These are phyloP conservation scores for Ilyonectria destructans DNA, from an alignment of 2,329 filamentous ascomycete genomes.

Conservation along the genomic window DNA sequence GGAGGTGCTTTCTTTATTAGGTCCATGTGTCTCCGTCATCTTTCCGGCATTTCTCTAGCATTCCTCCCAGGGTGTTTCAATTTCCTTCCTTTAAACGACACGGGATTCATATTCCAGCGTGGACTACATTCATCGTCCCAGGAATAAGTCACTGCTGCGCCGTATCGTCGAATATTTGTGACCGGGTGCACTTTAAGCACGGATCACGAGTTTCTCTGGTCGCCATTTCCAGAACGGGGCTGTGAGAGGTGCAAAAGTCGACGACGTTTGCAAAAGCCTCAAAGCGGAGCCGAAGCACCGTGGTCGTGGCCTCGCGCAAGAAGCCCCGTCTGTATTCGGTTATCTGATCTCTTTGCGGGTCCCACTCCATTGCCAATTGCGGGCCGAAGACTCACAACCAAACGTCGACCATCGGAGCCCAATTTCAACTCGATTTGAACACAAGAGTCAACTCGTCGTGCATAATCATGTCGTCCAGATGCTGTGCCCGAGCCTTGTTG, in stretches of 20 bases:
- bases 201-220: slow-evolving; percentile 24
- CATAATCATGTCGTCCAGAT: slow-evolving; percentile 39
- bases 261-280: slow-evolving; percentile 31
- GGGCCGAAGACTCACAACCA: slow-evolving; percentile 28
- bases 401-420: slow-evolving; percentile 14
- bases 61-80: too few relatives aligned
- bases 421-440: not conserved
- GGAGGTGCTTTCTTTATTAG: slow-evolving; percentile 9
- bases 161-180: not conserved
- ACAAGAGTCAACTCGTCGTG: not conserved
- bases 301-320: not conserved
- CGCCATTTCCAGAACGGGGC: slow-evolving; percentile 6
- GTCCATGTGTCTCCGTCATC: not conserved
- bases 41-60: not conserved
- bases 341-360: slow-evolving; percentile 30
- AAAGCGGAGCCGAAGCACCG: slow-evolving; percentile 28
- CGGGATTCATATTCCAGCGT: not conserved
- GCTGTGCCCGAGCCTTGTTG: slow-evolving; percentile 38
- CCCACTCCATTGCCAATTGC: slow-evolving; percentile 26
- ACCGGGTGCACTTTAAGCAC: slow-evolving; percentile 7
- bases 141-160: not conserved
- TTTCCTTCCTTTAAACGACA: not conserved
- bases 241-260: slow-evolving; percentile 24
- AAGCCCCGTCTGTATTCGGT: slow-evolving; percentile 16
- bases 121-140: not conserved